Percentiles rank a stretch among this genome's conserved stretches.
These are phyloP conservation scores for Dacryopinax primogenitus DNA, from an alignment of 768 basidiomycete species.

Conservation along the genomic window DNA sequence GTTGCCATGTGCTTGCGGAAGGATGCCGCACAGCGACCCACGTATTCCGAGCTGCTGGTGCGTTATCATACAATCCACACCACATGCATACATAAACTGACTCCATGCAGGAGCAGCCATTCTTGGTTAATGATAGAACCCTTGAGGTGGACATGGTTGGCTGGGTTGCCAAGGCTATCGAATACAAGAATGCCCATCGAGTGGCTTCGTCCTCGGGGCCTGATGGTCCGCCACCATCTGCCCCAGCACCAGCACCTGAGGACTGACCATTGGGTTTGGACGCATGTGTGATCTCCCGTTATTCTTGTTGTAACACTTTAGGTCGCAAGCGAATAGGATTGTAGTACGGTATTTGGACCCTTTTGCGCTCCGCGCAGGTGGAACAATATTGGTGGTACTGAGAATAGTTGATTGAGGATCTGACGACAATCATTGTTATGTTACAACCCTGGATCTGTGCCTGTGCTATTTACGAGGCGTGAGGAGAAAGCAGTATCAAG, in stretches of 20 bases:
- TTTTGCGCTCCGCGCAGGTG: too few relatives aligned
- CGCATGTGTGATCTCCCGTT: not conserved
- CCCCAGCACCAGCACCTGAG: not conserved
- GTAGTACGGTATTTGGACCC: not conserved
- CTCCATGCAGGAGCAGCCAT: constrained; percentile 53
- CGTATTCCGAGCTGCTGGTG: constrained; percentile 69
- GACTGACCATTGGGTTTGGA: not conserved
- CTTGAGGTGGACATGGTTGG: constrained; percentile 68
- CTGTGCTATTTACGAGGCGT: too few relatives aligned
- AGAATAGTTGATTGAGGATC: too few relatives aligned
- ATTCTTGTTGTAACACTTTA: not conserved
- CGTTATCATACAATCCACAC: constrained; percentile 23
- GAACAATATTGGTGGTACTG: too few relatives aligned
- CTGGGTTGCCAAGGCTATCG: constrained; percentile 51
- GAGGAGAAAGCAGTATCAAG: not conserved
- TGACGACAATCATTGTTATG: too few relatives aligned
- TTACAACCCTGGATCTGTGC: too few relatives aligned
- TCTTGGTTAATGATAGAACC: constrained; percentile 47
- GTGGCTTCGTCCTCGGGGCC: not conserved
- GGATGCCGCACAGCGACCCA: constrained; percentile 63
- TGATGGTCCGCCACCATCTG: not conserved
- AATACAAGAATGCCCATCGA: constrained; percentile 16
- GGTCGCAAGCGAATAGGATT: not conserved
- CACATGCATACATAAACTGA: not conserved
- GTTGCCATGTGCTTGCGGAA: constrained; percentile 56